These are phyloP conservation scores for Ceratobasidium sp. DNA, from an alignment of 1,284 basidiomycete genomes.

Conservation along the genomic window DNA sequence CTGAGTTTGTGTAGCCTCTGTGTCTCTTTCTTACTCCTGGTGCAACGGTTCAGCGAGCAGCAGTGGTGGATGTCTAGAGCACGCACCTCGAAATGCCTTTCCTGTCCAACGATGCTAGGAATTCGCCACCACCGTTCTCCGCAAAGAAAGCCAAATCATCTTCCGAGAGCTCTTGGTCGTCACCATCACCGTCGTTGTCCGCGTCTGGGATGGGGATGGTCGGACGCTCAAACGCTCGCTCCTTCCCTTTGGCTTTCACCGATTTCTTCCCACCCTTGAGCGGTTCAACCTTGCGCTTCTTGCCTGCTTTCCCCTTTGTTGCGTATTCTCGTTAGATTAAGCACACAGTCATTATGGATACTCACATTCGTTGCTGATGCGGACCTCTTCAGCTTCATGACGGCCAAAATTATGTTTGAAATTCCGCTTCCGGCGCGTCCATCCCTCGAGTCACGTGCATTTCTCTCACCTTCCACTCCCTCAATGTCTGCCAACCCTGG, in stretches of 20 bases:
- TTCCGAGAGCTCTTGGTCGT: constrained; percentile 66
- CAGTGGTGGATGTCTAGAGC: not conserved
- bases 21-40: constrained; percentile 83
- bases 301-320: constrained; percentile 48
- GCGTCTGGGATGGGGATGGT: constrained; percentile 71
- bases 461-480: constrained; percentile 22
- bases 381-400: constrained; percentile 44
- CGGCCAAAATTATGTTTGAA: constrained; percentile 39
- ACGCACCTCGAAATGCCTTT: constrained; percentile 77
- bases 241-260: constrained; percentile 65
- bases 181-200: constrained; percentile 59
- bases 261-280: constrained; percentile 27
- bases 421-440: constrained; percentile 25
- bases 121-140: constrained; percentile 67
- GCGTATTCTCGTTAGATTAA: not conserved
- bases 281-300: constrained; percentile 38
- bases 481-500: constrained; percentile 21
- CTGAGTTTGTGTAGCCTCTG: constrained; percentile 70
- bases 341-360: not conserved
- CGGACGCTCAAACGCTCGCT: constrained; percentile 68
- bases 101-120: constrained; percentile 73
- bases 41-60: constrained; percentile 27
- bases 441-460: constrained; percentile 16
- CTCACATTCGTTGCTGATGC: constrained; percentile 33
- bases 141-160: constrained; percentile 71